phyloP scores from a whole-genome alignment of 176 grass and related monocot genomes.

The Metroxylon sagu region DNA sequence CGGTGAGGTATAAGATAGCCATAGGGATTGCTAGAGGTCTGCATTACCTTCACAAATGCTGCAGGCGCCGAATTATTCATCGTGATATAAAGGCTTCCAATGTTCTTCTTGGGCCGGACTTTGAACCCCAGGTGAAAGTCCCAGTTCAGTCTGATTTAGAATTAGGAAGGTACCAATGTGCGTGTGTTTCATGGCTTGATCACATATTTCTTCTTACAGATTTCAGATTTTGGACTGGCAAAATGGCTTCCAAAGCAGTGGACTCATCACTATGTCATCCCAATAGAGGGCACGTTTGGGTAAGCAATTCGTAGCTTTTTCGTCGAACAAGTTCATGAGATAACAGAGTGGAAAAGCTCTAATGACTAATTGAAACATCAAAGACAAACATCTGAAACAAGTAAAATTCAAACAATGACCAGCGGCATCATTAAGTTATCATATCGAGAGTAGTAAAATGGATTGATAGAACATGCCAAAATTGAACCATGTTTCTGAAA shows the following conservation, averaged over 20 bases:
- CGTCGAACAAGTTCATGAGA: no score
- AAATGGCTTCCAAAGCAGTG: not conserved
- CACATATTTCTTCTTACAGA: not conserved
- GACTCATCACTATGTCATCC: not conserved
- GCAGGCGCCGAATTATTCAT: conserved; percentile 14
- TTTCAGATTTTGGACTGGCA: conserved; percentile 6
- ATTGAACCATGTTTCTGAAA: no score
- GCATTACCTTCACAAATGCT: not conserved
- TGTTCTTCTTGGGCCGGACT: not conserved
- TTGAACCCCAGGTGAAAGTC: not conserved
- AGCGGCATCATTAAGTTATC: no score
- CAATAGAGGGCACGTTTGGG: conserved; percentile 47
- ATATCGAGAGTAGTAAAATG: no score
- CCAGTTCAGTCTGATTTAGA: no score
- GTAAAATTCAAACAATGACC: no score
- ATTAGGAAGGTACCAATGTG: no score
- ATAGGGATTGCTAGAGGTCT: not conserved
- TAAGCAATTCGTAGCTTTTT: not conserved
- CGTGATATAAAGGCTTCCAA: conserved; percentile 71
- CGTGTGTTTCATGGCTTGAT: not conserved
- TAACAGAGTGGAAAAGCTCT: no score
- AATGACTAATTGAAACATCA: no score
- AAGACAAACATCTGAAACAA: no score
- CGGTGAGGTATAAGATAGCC: conserved; percentile 43
- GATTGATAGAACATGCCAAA: no score